Evolutionary conservation across 2,329 filamentous ascomycete genomes (phyloP), one percentile per base, ranked within the genome.

Genomic region (Cladophialophora immunda): DNA sequence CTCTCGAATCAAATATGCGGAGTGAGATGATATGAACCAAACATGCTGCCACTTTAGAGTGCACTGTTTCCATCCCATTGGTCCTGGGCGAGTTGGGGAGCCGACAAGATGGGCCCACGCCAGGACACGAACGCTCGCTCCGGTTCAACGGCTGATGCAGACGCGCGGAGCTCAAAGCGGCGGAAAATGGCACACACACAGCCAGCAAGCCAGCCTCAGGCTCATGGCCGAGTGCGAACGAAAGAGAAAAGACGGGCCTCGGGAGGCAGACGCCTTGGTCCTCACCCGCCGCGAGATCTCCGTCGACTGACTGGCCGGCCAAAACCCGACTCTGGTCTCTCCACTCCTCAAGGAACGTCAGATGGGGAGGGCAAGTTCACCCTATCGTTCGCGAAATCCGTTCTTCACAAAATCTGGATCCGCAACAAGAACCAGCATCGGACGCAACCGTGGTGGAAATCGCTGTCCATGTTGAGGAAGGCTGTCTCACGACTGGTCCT

Each of bases 341-440:
- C 45, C 19, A 50, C 45, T 9, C 56, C 30, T 9, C 56, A 17
- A 29, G 54, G 9, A 41, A 50, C 45, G 22, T 27, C 41, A 22
- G 53, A 52, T 4, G n/a, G 19, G 32, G 17, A 17, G 25, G 22
- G 30, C 27, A 54, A 34, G 4, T 32, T 38, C 62, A 54, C 55
- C 22, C 15, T 65, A 9, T 53, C 52, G 4, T 53, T 54, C 29
- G 52, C 58, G 5, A 69, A 69, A 38, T 38, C 32, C 11, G 25
- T 70, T 25, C 65, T 70, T 13, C 59, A 68, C 58, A 57, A 68
- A 17, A 56, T 70, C 38, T 68, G 59, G 57, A 62, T 54, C 27
- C 92, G 93, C 74, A 95, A 97, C 82, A 90, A 89, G 76, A 98
- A 97, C 81, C 94, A 98, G 81, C 94, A 98, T 78, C 89, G 89